Base-by-base conservation (phyloP, 1,284 basidiomycete species). In the Macrocystidia cucumis region DNA sequence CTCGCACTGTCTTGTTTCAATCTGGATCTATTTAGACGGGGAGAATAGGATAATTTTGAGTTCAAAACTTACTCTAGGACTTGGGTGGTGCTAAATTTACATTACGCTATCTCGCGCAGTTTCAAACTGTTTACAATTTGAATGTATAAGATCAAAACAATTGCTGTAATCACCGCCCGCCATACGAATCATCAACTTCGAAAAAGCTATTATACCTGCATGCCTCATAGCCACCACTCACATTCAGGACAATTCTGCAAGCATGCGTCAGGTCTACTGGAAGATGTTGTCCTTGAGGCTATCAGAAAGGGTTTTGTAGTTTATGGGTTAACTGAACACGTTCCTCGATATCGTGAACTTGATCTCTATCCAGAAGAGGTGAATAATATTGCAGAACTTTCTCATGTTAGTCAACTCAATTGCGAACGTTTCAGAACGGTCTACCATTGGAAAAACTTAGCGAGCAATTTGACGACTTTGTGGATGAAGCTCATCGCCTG, bases 321-420 rank as follows among this genome's bases (percentile, higher is more conserved):
- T 1, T 98, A 85, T 52, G 91, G 92, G 3, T 66, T 98, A 39
- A 88, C 82, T n/a, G 95, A 98, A 59, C 96, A 98, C 59, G 84
- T 87, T 29, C 95, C 95, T 24, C 78, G 95, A 21, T 92, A 91
- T 57, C 69, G 89, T 39, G 35, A 48, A 1, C 54, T 73, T 23
- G 91, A 98, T 57, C 65, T 98, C 22, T 98, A 98, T 55, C 95
- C 93, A 9, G 95, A 98, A 67, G 95, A 98, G 77, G 91, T 49
- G 31, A 34, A 25, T 19, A 40, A 14, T n/a, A 35, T 17, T 12
- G 16, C 21, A 27, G 17, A 4, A 7, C 22, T 9, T n/a, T 16
- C 37, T 32, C 21, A 34, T 30, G 26, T 12, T 35, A 30, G 13
- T 30, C 13, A 37, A 19, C 26, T 23, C 26, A 31, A 29, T 26